These are phyloP conservation scores for Exserohilum rostratum DNA, from an alignment of 2,329 filamentous ascomycete genomes.

Conservation along the genomic window DNA sequence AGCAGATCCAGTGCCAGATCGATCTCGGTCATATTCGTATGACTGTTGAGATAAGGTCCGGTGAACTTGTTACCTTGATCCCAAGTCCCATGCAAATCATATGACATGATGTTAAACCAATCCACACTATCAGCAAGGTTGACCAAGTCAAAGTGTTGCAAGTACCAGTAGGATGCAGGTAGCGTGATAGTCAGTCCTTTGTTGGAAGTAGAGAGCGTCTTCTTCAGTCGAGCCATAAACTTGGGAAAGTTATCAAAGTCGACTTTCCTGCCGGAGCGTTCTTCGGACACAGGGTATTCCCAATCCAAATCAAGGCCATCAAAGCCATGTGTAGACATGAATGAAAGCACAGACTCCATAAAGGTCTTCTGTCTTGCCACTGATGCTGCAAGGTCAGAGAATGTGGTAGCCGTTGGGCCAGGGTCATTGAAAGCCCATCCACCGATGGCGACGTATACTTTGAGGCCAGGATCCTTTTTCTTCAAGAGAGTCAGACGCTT, in stretches of 20 bases:
- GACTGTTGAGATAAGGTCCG: conserved; percentile 38
- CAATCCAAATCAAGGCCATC: conserved; percentile 56
- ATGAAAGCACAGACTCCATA: conserved; percentile 41
- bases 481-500: conserved; percentile 33
- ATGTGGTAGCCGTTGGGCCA: conserved; percentile 30
- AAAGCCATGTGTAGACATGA: conserved; percentile 51
- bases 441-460: conserved; percentile 48
- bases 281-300: conserved; percentile 36
- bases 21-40: conserved; percentile 58
- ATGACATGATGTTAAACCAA: conserved; percentile 55
- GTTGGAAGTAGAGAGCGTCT: neutral
- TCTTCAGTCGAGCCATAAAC: neutral
- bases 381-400: conserved; percentile 34
- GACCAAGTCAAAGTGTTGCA: conserved; percentile 29
- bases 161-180: conserved; percentile 33
- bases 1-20: conserved; percentile 50
- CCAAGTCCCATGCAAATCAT: conserved; percentile 52
- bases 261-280: conserved; percentile 43
- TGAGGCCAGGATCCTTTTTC: conserved; percentile 25
- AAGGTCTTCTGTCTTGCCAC: conserved; percentile 36
- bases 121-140: conserved; percentile 33
- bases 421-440: conserved; percentile 52
- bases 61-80: conserved; percentile 35
- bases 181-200: conserved; percentile 23
- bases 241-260: conserved; percentile 29